Percentiles rank a stretch among this genome's conserved stretches.
phyloP scores from a whole-genome alignment of 2,329 filamentous ascomycete genomes.

The Aspergillus spinulosporus region DNA sequence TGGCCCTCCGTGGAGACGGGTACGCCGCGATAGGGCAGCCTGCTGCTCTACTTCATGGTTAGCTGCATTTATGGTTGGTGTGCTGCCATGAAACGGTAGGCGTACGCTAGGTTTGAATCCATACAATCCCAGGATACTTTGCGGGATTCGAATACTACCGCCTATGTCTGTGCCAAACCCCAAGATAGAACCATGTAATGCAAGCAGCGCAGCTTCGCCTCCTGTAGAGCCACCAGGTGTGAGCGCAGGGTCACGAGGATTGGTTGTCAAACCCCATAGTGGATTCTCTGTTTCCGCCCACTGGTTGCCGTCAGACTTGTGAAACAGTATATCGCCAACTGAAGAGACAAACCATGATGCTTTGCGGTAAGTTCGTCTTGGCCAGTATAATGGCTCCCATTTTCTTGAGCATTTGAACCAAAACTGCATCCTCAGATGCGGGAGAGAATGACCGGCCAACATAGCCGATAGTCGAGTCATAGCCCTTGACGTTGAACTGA shows the following conservation, averaged over 20 bases:
- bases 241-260: constrained; percentile 45
- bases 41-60: constrained; percentile 48
- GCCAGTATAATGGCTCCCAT: constrained; percentile 56
- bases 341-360: constrained; percentile 50
- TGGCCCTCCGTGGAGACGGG: constrained; percentile 64
- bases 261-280: constrained; percentile 53
- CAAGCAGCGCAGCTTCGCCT: constrained; percentile 46
- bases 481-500: constrained; percentile 60
- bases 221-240: constrained; percentile 53
- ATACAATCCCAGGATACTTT: constrained; percentile 51
- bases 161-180: constrained; percentile 57
- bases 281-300: constrained; percentile 58
- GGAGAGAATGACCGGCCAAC: constrained; percentile 53
- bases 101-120: constrained; percentile 48
- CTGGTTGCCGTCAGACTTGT: constrained; percentile 28
- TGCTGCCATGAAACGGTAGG: constrained; percentile 1
- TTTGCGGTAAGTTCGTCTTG: constrained; percentile 55
- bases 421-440: constrained; percentile 50
- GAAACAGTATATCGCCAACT: neutral
- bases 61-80: neutral
- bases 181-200: constrained; percentile 44
- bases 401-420: constrained; percentile 51
- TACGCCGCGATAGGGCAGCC: constrained; percentile 60
- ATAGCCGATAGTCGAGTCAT: constrained; percentile 61
- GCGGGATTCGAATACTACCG: constrained; percentile 53